phyloP scores from a whole-genome alignment of 108 stramenopile species.

The Cyclotella kingstonii region DNA sequence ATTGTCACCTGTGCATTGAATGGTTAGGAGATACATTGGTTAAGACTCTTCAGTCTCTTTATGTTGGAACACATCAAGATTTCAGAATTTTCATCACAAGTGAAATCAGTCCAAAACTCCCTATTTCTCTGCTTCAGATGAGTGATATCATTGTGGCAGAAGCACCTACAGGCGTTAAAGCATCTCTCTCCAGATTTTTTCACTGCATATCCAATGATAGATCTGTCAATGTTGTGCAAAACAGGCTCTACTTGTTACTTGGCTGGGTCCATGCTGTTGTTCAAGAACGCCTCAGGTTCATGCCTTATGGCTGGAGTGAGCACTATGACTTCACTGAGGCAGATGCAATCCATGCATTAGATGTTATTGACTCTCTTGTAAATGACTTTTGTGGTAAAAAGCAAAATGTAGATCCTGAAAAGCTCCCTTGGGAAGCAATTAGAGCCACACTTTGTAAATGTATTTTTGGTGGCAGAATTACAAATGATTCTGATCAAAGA shows the following conservation, averaged over 20 bases:
- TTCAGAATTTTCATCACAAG: slow-evolving; percentile 94
- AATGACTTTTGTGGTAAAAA: slow-evolving; percentile 47
- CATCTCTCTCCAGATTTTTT: slow-evolving; percentile 89
- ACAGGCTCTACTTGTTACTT: slow-evolving; percentile 87
- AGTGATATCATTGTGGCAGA: slow-evolving; percentile 87
- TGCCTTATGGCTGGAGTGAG: slow-evolving; percentile 94
- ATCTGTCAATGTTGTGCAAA: slow-evolving; percentile 58
- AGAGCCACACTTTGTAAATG: slow-evolving; percentile 72
- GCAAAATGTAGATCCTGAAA: slow-evolving; percentile 65
- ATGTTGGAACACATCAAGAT: slow-evolving; percentile 59
- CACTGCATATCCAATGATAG: slow-evolving; percentile 68
- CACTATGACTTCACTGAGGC: slow-evolving; percentile 95
- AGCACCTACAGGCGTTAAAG: slow-evolving; percentile 92
- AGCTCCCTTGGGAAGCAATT: slow-evolving; percentile 88
- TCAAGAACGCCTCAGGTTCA: slow-evolving; percentile 94
- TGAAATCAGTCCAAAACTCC: slow-evolving; percentile 83
- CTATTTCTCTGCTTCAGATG: slow-evolving; percentile 78
- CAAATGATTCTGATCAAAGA: slow-evolving; percentile 60
- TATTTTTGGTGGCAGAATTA: slow-evolving; percentile 82
- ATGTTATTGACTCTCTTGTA: slow-evolving; percentile 84
- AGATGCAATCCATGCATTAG: slow-evolving; percentile 90
- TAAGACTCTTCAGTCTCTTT: slow-evolving; percentile 87
- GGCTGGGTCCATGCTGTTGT: slow-evolving; percentile 97
- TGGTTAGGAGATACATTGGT: slow-evolving; percentile 95
- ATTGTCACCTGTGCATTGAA: slow-evolving; percentile 95